phyloP scores from a whole-genome alignment of 768 basidiomycete species.

The Tricholoma sp. region DNA sequence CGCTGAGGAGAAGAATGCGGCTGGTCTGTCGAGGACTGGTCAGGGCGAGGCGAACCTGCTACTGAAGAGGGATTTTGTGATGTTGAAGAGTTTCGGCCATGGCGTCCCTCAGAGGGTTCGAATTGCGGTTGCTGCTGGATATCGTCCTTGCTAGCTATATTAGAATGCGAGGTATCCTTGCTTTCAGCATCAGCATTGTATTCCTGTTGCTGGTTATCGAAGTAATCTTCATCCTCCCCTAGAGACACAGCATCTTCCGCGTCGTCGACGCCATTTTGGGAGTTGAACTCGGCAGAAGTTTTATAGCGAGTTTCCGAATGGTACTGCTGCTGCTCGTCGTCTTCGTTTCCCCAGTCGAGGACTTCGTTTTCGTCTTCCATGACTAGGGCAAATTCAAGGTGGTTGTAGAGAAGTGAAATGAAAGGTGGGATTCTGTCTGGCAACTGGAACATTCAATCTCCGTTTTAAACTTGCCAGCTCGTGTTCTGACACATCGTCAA shows the following conservation, averaged over 20 bases:
- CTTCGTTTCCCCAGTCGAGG: conserved; percentile 63
- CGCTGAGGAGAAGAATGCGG: conserved; percentile 18
- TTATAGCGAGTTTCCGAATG: conserved; percentile 18
- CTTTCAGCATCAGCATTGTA: not conserved
- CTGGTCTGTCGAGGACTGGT: conserved; percentile 8
- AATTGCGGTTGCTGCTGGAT: not conserved
- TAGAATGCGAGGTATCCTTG: not conserved
- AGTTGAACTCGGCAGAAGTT: conserved; percentile 17
- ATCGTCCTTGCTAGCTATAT: not conserved
- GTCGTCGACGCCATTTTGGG: conserved; percentile 44
- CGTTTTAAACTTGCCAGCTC: conserved; percentile 8
- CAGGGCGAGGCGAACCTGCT: conserved; percentile 11
- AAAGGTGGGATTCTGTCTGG: conserved; percentile 10
- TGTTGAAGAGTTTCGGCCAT: conserved; percentile 9
- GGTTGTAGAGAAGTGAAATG: conserved; percentile 7
- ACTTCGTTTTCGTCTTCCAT: conserved; percentile 69
- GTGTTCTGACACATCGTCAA: conserved; percentile 13
- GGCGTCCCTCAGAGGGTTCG: conserved; percentile 4
- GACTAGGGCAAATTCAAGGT: conserved; percentile 12
- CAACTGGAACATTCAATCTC: conserved; percentile 10
- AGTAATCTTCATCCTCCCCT: conserved; percentile 63
- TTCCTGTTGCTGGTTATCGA: conserved; percentile 24
- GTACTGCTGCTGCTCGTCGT: conserved; percentile 31
- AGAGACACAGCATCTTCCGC: conserved; percentile 59
- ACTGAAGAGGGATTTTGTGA: conserved; percentile 10